Evolutionary conservation across 2,329 filamentous ascomycete species (phyloP).

Genomic region (Aureobasidium uvarum): DNA sequence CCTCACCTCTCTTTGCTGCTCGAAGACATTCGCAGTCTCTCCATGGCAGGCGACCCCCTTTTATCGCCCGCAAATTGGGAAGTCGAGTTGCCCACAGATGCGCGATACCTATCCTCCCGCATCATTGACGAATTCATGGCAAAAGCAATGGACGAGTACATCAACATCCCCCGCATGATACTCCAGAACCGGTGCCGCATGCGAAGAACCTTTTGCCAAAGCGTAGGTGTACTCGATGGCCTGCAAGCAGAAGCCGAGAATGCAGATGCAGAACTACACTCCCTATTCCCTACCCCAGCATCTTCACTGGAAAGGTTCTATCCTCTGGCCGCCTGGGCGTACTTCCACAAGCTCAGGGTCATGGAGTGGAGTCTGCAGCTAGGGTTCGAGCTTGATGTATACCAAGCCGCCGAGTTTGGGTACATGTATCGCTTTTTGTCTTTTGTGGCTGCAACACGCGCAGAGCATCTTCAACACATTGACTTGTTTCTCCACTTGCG

Average conservation of each 20-base stretch:
- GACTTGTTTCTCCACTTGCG: constrained; percentile 58
- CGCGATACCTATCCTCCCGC: constrained; percentile 68
- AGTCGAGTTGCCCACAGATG: constrained; percentile 70
- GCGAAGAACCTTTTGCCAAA: constrained; percentile 83
- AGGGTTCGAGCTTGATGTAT: constrained; percentile 90
- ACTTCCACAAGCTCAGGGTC: constrained; percentile 82
- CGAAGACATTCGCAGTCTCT: constrained; percentile 74
- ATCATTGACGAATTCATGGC: constrained; percentile 69
- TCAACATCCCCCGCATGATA: constrained; percentile 78
- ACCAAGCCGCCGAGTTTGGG: constrained; percentile 77
- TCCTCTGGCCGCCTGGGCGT: constrained; percentile 83
- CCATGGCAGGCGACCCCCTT: constrained; percentile 68
- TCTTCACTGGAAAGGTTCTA: constrained; percentile 45
- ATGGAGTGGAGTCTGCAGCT: constrained; percentile 87
- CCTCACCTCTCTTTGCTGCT: constrained; percentile 71
- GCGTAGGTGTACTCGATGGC: constrained; percentile 77
- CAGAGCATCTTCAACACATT: constrained; percentile 61
- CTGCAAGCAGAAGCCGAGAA: constrained; percentile 80
- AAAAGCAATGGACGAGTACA: constrained; percentile 60
- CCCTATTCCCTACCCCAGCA: not conserved
- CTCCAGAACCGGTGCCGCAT: constrained; percentile 90
- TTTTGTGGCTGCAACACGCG: constrained; percentile 30
- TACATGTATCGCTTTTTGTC: constrained; percentile 66
- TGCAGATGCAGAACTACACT: constrained; percentile 54
- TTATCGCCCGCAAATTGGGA: constrained; percentile 73